Evolutionary conservation across 495 filamentous ascomycete genomes (phyloP).

Genomic region (Mycothermus thermophilus): DNA sequence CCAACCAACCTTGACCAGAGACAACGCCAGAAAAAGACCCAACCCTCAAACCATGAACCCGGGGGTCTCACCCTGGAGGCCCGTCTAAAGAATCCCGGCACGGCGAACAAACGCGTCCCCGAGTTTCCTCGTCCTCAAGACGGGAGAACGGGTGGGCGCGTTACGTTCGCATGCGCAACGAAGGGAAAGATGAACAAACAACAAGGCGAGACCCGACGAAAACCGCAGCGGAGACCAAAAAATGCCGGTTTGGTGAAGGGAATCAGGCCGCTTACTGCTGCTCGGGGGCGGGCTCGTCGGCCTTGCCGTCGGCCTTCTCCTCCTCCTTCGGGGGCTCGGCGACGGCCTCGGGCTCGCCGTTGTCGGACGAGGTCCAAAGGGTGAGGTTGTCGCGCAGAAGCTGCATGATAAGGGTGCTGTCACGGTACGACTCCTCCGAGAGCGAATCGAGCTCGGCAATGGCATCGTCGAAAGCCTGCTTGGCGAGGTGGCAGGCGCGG

Average conservation of each 20-base stretch:
- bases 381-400: conserved; percentile 95
- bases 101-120: too few species aligned
- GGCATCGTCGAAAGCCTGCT: conserved; percentile 98
- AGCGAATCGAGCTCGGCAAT: conserved; percentile 98
- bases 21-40: too few species aligned
- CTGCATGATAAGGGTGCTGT: conserved; percentile 99
- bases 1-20: too few species aligned
- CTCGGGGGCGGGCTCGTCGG: conserved; percentile 36
- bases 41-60: too few species aligned
- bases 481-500: conserved; percentile 95
- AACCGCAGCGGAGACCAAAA: conserved; percentile 5
- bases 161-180: too few species aligned
- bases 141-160: too few species aligned
- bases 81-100: too few species aligned
- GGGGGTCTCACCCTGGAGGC: too few species aligned
- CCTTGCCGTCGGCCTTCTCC: conserved; percentile 40
- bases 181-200: conserved; percentile 4
- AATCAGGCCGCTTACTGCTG: conserved; percentile 15
- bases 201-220: conserved; percentile 4
- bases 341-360: conserved; percentile 61
- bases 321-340: conserved; percentile 49
- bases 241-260: too few species aligned
- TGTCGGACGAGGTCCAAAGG: conserved; percentile 97
- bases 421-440: conserved; percentile 97
- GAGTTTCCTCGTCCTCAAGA: too few species aligned